Conservation (phyloP, 1,139 yeast genomes). For the Protomyces inouyei region DNA sequence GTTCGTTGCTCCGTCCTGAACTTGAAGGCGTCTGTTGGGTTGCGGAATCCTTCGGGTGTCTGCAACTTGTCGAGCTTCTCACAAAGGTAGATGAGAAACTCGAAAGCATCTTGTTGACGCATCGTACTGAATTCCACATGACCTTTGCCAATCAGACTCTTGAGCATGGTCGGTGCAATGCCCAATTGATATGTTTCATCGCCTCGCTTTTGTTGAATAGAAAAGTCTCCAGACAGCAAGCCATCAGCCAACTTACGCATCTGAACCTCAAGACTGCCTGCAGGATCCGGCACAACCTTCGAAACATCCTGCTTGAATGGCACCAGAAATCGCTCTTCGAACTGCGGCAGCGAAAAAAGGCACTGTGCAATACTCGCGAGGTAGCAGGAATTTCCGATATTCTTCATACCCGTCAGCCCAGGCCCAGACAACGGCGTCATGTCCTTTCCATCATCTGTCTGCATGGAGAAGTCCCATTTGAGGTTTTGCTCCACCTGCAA, state of each 20-base stretch:
- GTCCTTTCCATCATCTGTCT: slow-evolving; percentile 63
- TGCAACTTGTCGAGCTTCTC: slow-evolving; percentile 43
- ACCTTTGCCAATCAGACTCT: slow-evolving; percentile 65
- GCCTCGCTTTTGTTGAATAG: slow-evolving; percentile 43
- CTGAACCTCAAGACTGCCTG: slow-evolving; percentile 63
- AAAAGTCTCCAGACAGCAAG: slow-evolving; percentile 64
- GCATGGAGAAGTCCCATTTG: slow-evolving; percentile 87
- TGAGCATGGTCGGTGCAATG: slow-evolving; percentile 69
- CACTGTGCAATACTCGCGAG: slow-evolving; percentile 75
- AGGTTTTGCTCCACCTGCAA: slow-evolving; percentile 86
- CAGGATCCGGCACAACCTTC: slow-evolving; percentile 47
- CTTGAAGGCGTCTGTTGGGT: slow-evolving; percentile 57
- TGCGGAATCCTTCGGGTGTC: slow-evolving; percentile 30
- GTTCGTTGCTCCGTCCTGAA: slow-evolving; percentile 63
- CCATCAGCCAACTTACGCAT: slow-evolving; percentile 77
- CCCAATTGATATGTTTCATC: slow-evolving; percentile 56
- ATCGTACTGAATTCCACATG: slow-evolving; percentile 80
- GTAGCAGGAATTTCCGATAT: slow-evolving; percentile 91
- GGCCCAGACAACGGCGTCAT: slow-evolving; percentile 62
- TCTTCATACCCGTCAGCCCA: slow-evolving; percentile 73
- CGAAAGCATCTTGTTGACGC: slow-evolving; percentile 93
- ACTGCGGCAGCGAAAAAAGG: slow-evolving; percentile 48
- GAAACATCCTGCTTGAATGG: slow-evolving; percentile 25
- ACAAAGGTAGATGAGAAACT: slow-evolving; percentile 65
- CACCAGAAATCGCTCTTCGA: slow-evolving; percentile 37